Evolutionary conservation across 2,329 filamentous ascomycete genomes (phyloP), one percentile per base, ranked within the genome.

Genomic region (Trichoderma guizhouense): DNA sequence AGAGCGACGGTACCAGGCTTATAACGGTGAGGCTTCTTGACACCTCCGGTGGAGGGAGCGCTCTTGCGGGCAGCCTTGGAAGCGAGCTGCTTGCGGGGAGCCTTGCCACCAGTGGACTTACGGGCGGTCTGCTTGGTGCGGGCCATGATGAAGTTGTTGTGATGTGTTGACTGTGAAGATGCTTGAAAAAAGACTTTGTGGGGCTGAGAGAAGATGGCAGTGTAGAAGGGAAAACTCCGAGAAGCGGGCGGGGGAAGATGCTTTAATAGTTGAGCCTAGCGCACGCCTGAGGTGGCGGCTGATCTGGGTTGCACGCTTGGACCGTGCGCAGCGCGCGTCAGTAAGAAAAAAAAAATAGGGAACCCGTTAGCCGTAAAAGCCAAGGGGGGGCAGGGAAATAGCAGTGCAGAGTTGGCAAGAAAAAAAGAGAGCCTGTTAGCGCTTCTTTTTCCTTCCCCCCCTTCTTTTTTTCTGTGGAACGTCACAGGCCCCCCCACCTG

Each of bases 21-120:
- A 84, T 95, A 86, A 81, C 93, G 89, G 87, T 95, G 93, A 85
- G 93, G 93, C 92, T 96, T 96, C 93, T 96, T 96, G 90, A 95
- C 93, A 91, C 93, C 93, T 81, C 95, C 96, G 84, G 96, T 98
- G 75, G 94, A 97, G 79, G 96, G 96, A 74, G 96, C 95, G 80
- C 92, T 94, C 92, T 99, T 99, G 88, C 96, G 95, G 81, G 96
- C 95, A 78, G 95, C 96, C 93, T 98, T 98, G 89, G 95, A 97
- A 80, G 95, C 95, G 82, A 98, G 94, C 91, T 98, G 95, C 93
- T 99, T 99, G 86, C 90, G 89, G 75, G 90, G 90, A 78, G 90
- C 90, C 88, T 92, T 92, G 88, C 90, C 90, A 90, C 90, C 90
- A 79, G 90, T 92, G 84, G 90, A 92, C 89, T 97, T 91, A 82